Base-by-base conservation (phyloP, 306 rosid genomes). In the Dryas drummondii region DNA sequence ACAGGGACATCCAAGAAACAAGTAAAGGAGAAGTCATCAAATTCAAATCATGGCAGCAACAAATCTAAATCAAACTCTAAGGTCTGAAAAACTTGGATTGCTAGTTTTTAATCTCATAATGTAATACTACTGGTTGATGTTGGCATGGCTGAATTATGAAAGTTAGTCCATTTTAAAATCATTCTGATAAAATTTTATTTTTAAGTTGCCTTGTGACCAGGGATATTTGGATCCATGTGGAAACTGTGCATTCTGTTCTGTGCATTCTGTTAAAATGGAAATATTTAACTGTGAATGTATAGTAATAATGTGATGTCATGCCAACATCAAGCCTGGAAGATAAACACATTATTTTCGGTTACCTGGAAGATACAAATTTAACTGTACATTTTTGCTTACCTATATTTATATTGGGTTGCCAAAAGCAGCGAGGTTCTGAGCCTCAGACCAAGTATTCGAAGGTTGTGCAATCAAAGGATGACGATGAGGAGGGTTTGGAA, bases 11-110 rank as follows among this genome's bases (percentile, higher is more conserved):
- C 82, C 68, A 88, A 90, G 91, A 90, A 88, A 78, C 92, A 85
- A 79, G 88, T 71, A 57, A 92, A 88, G 91, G 96, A 85, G 59
- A 90, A 81, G 85, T 82, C 90, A 62, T 85, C 96, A 74, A 84
- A 82, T 79, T 85, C 92, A 76, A 88, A 87, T 79, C 91, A 87
- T 61, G 86, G 90, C 83, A 87, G 87, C 79, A 88, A 75, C 84
- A 90, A 86, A 87, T 75, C 94, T 49, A 90, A 88, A 71, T 84
- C 89, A 71, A 88, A 80, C 78, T 52, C 88, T 7, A 92, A 92
- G 93, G 97, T 90, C 70, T 54, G 79, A 52, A 62, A 19, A 57
- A 76, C 48, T 50, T 55, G 9, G 9, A 58, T 26, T 62, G 45
- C 45, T n/a, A 14, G 37, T 74, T 65, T 50, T 57, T 71, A 64